Percentiles rank a stretch among this genome's conserved stretches.
Evolutionary conservation across 768 basidiomycete species (phyloP).

Genomic region (Cystofilobasidium capitatum): DNA sequence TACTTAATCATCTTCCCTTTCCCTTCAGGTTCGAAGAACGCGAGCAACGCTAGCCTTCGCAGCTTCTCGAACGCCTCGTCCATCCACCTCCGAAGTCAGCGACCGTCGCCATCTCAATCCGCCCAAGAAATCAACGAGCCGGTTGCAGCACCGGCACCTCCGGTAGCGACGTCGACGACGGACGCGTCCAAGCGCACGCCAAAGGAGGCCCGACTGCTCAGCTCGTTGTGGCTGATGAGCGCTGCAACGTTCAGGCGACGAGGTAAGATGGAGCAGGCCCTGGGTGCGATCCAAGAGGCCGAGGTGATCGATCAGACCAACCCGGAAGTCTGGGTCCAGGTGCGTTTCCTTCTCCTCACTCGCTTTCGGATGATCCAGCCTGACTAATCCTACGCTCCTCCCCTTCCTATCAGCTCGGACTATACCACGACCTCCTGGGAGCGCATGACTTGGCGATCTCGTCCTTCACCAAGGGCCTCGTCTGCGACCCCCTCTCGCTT

Average conservation of each 20-base stretch:
- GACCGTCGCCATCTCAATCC: slow-evolving; percentile 3
- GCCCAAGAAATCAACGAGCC: slow-evolving; percentile 10
- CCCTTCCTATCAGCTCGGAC: slow-evolving; percentile 50
- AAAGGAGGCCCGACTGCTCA: slow-evolving; percentile 59
- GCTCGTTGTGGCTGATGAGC: slow-evolving; percentile 84
- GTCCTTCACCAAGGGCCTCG: slow-evolving; percentile 77
- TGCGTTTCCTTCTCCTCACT: slow-evolving; percentile 39
- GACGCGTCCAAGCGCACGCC: slow-evolving; percentile 34
- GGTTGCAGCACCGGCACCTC: slow-evolving; percentile 42
- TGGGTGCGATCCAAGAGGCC: slow-evolving; percentile 87
- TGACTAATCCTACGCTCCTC: neutral
- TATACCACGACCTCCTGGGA: slow-evolving; percentile 58
- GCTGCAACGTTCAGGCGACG: slow-evolving; percentile 85
- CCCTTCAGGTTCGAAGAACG: neutral
- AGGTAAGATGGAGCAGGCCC: slow-evolving; percentile 80
- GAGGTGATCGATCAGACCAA: slow-evolving; percentile 79
- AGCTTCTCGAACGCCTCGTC: slow-evolving; percentile 52
- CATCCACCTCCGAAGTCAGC: slow-evolving; percentile 61
- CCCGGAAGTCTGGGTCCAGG: slow-evolving; percentile 89
- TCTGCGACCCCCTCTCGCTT: slow-evolving; percentile 69
- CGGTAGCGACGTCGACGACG: slow-evolving; percentile 42
- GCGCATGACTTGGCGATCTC: slow-evolving; percentile 53
- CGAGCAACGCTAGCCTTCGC: slow-evolving; percentile 3
- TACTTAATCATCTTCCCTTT: neutral
- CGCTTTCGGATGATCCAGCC: neutral